phyloP scores from a whole-genome alignment of 1,284 basidiomycete species.

The Coniferiporia weirii region DNA sequence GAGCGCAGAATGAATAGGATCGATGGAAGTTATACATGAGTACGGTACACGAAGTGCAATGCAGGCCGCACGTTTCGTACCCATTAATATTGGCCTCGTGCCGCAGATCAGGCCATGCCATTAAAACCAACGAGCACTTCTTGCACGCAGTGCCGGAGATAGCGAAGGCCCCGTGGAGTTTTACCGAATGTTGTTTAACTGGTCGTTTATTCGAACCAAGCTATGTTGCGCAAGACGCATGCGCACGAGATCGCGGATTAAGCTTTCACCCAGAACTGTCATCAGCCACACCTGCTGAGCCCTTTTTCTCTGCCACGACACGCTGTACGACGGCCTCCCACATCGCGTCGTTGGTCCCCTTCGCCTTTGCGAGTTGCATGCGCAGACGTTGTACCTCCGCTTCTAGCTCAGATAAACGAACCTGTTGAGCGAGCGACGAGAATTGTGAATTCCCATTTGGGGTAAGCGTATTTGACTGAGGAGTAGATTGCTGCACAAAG shows the following conservation, averaged over 20 bases:
- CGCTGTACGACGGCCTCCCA: constrained; percentile 77
- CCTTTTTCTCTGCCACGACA: constrained; percentile 34
- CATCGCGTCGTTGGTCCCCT: constrained; percentile 84
- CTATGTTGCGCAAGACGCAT: neutral
- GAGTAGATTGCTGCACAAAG: constrained; percentile 43
- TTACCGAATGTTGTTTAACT: neutral
- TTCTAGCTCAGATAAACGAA: constrained; percentile 65
- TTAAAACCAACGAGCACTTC: neutral
- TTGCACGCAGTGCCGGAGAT: neutral
- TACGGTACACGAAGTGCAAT: neutral
- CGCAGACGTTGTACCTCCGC: constrained; percentile 60
- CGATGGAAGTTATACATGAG: neutral
- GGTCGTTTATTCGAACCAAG: neutral
- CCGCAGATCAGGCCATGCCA: neutral
- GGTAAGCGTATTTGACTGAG: neutral
- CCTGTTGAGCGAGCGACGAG: constrained; percentile 39
- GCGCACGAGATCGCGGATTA: neutral
- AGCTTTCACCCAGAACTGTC: neutral
- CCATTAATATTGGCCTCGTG: neutral
- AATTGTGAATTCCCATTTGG: neutral
- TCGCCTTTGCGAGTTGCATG: constrained; percentile 72
- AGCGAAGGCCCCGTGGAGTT: neutral
- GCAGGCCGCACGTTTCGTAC: neutral
- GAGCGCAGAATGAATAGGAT: neutral
- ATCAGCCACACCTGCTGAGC: neutral